These are phyloP conservation scores for Candida maris DNA, from an alignment of 805 yeast species.

Conservation along the genomic window DNA sequence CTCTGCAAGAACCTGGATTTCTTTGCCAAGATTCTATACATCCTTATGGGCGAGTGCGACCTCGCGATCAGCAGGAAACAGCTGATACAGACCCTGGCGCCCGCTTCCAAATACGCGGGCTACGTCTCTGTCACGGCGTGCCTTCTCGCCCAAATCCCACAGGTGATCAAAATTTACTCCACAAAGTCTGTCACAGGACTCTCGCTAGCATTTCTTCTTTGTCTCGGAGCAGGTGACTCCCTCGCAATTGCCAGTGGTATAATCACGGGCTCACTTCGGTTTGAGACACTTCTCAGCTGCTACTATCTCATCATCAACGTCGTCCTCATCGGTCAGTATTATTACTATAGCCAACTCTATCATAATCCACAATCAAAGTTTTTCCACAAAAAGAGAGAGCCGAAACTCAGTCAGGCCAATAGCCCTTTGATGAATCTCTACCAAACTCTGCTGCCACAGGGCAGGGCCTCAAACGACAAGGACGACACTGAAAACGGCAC, in stretches of 20 bases:
- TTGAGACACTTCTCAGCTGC: conserved; percentile 42
- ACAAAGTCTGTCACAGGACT: conserved; percentile 65
- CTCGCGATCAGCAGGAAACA: conserved; percentile 15
- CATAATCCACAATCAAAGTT: conserved; percentile 32
- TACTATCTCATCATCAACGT: conserved; percentile 49
- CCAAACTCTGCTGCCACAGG: conserved; percentile 16
- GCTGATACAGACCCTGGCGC: conserved; percentile 15
- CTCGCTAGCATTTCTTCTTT: conserved; percentile 52
- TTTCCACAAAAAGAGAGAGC: conserved; percentile 19
- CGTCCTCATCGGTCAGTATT: conserved; percentile 43
- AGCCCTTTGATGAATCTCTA: conserved; percentile 25
- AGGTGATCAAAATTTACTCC: conserved; percentile 55
- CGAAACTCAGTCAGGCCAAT: conserved; percentile 12
- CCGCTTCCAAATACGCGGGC: conserved; percentile 30
- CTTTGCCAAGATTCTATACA: conserved; percentile 20
- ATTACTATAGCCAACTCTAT: conserved; percentile 44
- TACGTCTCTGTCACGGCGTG: conserved; percentile 51
- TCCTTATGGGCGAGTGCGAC: conserved; percentile 25
- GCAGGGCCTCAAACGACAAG: conserved; percentile 4
- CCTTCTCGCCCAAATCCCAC: conserved; percentile 76
- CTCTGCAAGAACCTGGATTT: conserved; percentile 21
- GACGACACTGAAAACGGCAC: background rate
- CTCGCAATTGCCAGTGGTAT: conserved; percentile 49
- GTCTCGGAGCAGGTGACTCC: conserved; percentile 66
- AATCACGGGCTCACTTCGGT: conserved; percentile 45